Evolutionary conservation across 2,329 filamentous ascomycete genomes (phyloP).

Genomic region (Colletotrichum tropicale): DNA sequence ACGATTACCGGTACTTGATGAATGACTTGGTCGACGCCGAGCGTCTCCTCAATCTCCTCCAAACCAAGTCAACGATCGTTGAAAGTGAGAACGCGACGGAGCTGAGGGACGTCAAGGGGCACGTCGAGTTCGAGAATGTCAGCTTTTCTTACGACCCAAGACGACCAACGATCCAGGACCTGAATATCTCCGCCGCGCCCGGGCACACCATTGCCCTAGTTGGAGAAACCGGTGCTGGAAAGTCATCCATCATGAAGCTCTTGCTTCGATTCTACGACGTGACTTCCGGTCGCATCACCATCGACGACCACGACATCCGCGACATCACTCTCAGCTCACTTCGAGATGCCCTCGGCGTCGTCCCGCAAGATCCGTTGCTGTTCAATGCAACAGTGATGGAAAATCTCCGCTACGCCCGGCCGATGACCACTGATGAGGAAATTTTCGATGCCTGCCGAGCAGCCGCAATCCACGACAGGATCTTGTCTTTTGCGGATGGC

Average conservation of each 20-base stretch:
- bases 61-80: slow-evolving; percentile 59
- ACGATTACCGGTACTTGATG: slow-evolving; percentile 17
- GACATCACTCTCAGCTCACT: slow-evolving; percentile 34
- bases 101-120: slow-evolving; percentile 49
- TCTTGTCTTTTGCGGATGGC: slow-evolving; percentile 56
- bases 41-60: slow-evolving; percentile 59
- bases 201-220: slow-evolving; percentile 65
- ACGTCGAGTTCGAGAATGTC: slow-evolving; percentile 59
- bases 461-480: slow-evolving; percentile 62
- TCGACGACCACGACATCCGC: slow-evolving; percentile 23
- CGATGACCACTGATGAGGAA: neutral
- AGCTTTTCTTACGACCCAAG: slow-evolving; percentile 59
- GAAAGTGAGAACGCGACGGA: slow-evolving; percentile 50
- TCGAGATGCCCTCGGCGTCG: slow-evolving; percentile 54
- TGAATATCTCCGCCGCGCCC: slow-evolving; percentile 52
- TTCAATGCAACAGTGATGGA: slow-evolving; percentile 72
- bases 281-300: slow-evolving; percentile 40
- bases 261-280: slow-evolving; percentile 67
- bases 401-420: slow-evolving; percentile 56
- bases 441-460: slow-evolving; percentile 30
- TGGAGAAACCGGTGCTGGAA: slow-evolving; percentile 66
- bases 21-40: slow-evolving; percentile 68
- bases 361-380: slow-evolving; percentile 76
- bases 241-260: slow-evolving; percentile 66
- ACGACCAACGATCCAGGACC: slow-evolving; percentile 51